Base-by-base conservation (phyloP, 352 stramenopile species). In the Halophytophthora polymorphica region DNA sequence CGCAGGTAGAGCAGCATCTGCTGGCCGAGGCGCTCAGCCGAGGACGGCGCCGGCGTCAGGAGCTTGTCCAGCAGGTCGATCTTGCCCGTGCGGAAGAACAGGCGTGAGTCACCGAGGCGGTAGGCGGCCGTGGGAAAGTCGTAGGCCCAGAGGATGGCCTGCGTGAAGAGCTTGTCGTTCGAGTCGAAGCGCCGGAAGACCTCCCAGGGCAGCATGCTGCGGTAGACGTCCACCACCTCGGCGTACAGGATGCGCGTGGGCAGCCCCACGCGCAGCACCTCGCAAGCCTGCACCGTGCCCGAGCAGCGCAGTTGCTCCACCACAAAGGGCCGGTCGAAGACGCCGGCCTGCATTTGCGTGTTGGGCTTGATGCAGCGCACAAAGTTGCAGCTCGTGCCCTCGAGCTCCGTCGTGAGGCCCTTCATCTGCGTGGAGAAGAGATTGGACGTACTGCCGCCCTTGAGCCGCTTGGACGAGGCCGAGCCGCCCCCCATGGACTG, bases 341-440 rank as follows among this genome's bases (percentile, higher is more conserved):
- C 37, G 15, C 93, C 85, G 1, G 86, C 63, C 49, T 94, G 85
- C 79, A 98, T 98, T 35, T 86, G 67, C n/a, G 80, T 96, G 73
- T 98, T 98, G 0, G 94, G 94, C 67, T 98, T 98, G 66, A 98
- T 97, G 70, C 92, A 98, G 39, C 91, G 86, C 58, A 98, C 88
- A 60, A 98, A 98, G 54, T 95, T 95, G 48, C 90, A 95, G 48
- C 83, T 86, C 22, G 92, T 98, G 14, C 78, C 77, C 38, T 87
- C 69, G 1, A 97, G 59, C 44, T 93, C 83, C 0, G 76, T 81
- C 7, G 86, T 91, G 4, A 97, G 71, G 0, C 77, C 83, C 45
- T 84, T 81, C 67, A 97, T 88, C 54, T 97, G 88, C 18, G 72
- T 93, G 3, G 76, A 83, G 43, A 92, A 92, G 2, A 88, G 55